Conservation (phyloP, 495 filamentous ascomycete genomes). For the Podospora sp. region DNA sequence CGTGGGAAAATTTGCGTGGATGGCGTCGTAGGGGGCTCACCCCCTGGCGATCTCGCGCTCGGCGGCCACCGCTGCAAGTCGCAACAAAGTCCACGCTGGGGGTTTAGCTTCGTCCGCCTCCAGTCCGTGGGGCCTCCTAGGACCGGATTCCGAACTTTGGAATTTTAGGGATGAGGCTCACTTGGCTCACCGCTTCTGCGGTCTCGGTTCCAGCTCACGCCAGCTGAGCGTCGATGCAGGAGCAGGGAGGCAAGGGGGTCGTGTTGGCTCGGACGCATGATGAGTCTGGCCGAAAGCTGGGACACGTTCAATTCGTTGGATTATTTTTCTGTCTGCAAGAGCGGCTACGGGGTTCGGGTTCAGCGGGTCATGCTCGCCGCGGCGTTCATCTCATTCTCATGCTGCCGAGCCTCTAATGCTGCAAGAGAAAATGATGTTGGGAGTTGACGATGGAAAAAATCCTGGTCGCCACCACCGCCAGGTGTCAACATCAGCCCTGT, state of each 20-base stretch:
- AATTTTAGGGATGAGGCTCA: background rate
- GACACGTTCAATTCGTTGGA: background rate
- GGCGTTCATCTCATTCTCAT: background rate
- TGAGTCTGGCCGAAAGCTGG: background rate
- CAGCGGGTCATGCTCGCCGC: no score
- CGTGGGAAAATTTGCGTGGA: conserved; percentile 1
- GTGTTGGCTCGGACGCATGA: background rate
- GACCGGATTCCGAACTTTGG: background rate
- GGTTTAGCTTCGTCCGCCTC: background rate
- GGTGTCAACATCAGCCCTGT: no score
- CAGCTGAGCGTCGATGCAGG: conserved; percentile 13
- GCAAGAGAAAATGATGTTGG: background rate
- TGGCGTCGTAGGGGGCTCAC: background rate
- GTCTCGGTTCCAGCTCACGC: background rate
- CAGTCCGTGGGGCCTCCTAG: no score
- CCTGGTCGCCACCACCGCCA: background rate
- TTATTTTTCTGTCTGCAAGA: background rate
- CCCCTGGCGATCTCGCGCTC: conserved; percentile 6
- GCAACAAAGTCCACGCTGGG: background rate
- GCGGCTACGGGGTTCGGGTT: background rate
- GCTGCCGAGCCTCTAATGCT: background rate
- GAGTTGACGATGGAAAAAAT: background rate
- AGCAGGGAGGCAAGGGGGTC: conserved; percentile 8
- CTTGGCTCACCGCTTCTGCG: background rate
- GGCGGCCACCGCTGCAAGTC: background rate